Conservation (phyloP, 2,329 filamentous ascomycete species). For the Paramyrothecium roridum region DNA sequence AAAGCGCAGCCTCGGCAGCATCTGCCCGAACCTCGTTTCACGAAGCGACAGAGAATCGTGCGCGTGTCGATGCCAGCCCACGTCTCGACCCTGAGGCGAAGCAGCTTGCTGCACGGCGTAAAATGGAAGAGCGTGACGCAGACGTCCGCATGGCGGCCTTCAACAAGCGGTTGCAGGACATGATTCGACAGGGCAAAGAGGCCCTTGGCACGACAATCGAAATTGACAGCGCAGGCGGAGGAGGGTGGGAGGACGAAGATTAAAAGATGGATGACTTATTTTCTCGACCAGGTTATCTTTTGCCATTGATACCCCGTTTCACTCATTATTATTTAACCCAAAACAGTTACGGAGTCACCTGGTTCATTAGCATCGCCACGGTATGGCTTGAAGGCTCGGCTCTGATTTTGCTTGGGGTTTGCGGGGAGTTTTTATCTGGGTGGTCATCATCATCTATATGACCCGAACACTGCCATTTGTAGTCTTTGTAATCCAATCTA, state of each 20-base stretch:
- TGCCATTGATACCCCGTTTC: not conserved
- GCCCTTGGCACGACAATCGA: conserved; percentile 75
- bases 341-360: no score
- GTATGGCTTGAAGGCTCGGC: not conserved
- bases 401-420: no score
- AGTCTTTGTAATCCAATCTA: not conserved
- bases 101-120: conserved; percentile 67
- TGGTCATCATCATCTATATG: no score
- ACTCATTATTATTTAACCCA: not conserved
- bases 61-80: conserved; percentile 35
- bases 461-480: not conserved
- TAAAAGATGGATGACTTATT: conserved; percentile 3
- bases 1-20: conserved; percentile 41
- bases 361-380: not conserved
- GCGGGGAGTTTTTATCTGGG: no score
- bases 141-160: conserved; percentile 78
- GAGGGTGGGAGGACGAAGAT: conserved; percentile 40
- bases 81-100: conserved; percentile 65
- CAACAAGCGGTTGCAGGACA: conserved; percentile 74
- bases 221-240: conserved; percentile 44
- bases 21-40: conserved; percentile 23
- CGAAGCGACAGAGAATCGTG: not conserved
- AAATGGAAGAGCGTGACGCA: conserved; percentile 71
- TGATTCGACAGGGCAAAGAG: conserved; percentile 87
- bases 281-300: not conserved